phyloP scores from a whole-genome alignment of 441 rosid genomes.

The Adansonia gregorii region DNA sequence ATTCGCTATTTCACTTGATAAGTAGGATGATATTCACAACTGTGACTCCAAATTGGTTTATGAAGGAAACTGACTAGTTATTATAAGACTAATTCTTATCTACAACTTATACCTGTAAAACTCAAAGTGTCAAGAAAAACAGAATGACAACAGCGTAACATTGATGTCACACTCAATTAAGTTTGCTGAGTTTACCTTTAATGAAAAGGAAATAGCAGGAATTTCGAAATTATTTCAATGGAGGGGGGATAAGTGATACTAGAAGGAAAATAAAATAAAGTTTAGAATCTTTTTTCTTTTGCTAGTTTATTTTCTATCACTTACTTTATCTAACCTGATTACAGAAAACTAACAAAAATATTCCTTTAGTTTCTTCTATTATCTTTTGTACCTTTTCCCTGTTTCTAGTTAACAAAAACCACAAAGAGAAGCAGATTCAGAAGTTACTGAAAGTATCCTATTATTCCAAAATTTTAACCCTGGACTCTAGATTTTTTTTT shows the following conservation, averaged over 20 bases:
- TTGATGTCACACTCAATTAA: neutral
- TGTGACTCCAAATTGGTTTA: neutral
- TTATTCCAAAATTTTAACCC: neutral
- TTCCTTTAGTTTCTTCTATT: neutral
- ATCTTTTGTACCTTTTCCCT: neutral
- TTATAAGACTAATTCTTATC: neutral
- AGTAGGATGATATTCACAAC: neutral
- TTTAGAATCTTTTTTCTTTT: neutral
- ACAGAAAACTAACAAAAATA: neutral
- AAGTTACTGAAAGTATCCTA: neutral
- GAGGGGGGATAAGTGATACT: neutral
- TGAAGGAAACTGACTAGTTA: neutral
- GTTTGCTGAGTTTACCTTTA: neutral
- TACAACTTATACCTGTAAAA: neutral
- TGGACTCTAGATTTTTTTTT: neutral
- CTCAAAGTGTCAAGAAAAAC: constrained; percentile 3
- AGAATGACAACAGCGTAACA: neutral
- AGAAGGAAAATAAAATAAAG: neutral
- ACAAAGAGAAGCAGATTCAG: neutral
- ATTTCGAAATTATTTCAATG: neutral
- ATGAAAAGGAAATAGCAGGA: neutral
- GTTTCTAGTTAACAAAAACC: neutral
- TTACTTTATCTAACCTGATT: neutral
- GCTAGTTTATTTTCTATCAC: neutral
- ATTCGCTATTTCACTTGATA: neutral